phyloP scores from a whole-genome alignment of 805 yeast species.

The Cyberlindnera nakhonratchasimensis region DNA sequence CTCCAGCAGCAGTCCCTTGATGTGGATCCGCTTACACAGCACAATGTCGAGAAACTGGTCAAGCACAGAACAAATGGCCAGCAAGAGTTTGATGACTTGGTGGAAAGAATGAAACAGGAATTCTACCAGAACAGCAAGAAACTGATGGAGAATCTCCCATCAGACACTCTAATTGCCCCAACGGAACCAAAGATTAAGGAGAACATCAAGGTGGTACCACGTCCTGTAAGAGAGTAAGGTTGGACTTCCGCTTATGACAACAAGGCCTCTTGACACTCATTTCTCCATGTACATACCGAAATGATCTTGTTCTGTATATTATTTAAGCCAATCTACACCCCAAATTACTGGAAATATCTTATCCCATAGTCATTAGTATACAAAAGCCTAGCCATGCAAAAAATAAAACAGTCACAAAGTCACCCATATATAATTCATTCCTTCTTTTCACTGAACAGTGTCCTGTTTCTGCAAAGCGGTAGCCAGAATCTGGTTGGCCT shows the following conservation, averaged over 20 bases:
- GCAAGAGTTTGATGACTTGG: constrained; percentile 53
- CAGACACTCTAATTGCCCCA: constrained; percentile 19
- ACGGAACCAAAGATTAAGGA: constrained; percentile 20
- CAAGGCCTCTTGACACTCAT: too few relatives aligned
- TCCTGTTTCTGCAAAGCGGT: constrained; percentile 37
- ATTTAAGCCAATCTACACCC: neutral
- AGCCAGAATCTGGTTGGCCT: constrained; percentile 53
- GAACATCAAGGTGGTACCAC: constrained; percentile 21
- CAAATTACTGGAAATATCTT: too few relatives aligned
- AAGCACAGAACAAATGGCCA: constrained; percentile 47
- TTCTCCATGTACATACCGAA: constrained; percentile 8
- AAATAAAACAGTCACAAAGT: neutral
- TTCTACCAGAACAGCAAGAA: constrained; percentile 34
- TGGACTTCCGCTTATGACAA: neutral
- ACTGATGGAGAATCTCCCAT: constrained; percentile 20
- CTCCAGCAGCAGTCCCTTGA: constrained; percentile 59
- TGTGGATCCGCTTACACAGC: constrained; percentile 48
- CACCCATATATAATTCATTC: neutral
- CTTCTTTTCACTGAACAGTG: constrained; percentile 7
- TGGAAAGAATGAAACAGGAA: constrained; percentile 49
- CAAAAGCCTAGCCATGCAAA: neutral
- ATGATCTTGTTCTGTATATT: constrained; percentile 6
- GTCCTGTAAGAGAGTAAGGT: constrained; percentile 17
- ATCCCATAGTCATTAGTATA: neutral
- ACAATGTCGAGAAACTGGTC: constrained; percentile 52